Conservation (phyloP, 148 eudicot genomes). For the Amaranthus cruentus region DNA sequence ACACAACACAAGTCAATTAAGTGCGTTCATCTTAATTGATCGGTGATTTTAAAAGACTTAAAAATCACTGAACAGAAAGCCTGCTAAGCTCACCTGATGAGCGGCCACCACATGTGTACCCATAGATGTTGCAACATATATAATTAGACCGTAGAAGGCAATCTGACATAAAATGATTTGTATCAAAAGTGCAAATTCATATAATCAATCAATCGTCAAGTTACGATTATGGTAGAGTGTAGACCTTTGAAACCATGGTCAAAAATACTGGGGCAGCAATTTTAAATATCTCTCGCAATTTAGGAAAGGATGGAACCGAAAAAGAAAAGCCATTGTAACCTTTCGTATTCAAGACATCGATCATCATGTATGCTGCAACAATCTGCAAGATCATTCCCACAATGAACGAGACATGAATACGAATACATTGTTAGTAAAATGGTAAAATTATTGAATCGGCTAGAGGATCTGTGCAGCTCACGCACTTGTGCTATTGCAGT, state of each 20-base stretch:
- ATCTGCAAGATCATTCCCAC: constrained; percentile 36
- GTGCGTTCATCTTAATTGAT: neutral
- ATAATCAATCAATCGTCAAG: neutral
- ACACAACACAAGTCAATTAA: constrained; percentile 16
- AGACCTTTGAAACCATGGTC: constrained; percentile 87
- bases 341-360: constrained; percentile 62
- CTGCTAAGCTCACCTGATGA: constrained; percentile 64
- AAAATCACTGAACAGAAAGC: neutral
- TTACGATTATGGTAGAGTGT: constrained; percentile 8
- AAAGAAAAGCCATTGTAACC: constrained; percentile 77
- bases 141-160: constrained; percentile 64
- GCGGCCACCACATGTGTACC: constrained; percentile 86
- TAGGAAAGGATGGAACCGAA: constrained; percentile 54
- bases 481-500: constrained; percentile 82
- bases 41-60: neutral
- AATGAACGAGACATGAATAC: neutral
- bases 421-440: neutral
- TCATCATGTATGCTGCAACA: constrained; percentile 85
- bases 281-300: constrained; percentile 54
- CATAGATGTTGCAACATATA: constrained; percentile 88
- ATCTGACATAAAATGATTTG: constrained; percentile 38
- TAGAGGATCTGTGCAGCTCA: neutral
- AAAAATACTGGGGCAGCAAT: constrained; percentile 87
- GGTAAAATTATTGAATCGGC: neutral
- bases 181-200: neutral